Evolutionary conservation across 2,329 filamentous ascomycete genomes (phyloP), one percentile per base, ranked within the genome.

Genomic region (Fonsecaea multimorphosa): DNA sequence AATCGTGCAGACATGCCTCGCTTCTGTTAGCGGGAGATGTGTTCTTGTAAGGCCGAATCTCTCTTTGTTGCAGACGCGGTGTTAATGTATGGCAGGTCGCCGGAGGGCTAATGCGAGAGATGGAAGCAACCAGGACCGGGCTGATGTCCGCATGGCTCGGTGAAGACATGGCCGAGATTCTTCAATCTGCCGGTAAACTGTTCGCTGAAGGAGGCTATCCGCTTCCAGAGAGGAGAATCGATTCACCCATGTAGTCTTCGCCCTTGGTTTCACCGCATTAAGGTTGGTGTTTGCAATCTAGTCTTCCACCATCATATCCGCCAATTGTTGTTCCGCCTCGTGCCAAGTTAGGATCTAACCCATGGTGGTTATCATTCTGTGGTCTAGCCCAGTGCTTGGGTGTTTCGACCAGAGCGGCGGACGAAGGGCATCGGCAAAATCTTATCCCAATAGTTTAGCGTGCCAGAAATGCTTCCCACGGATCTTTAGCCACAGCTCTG

Each of bases 1-100:
- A 4, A 79, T 83, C 58, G 72, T 79, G 3, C 14, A 46, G n/a
- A 65, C 63, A 14, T 60, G 36, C 3, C 12, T 65, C 3, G 32
- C 49, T 34, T 16, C 57, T 11, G n/a, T 9, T 9, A 61, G 29
- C 11, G 63, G 63, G 16, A 65, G 34, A 44, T 65, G 63, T 51
- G 27, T 55, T 46, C 19, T 65, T 7, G 63, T 65, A 61, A 54
- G 63, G 4, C 34, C 31, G 6, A 11, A 31, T 12, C 58, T 49
- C 19, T 24, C 34, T 12, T 38, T 38, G 34, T 19, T 14, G 32
- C 11, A 16, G 24, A 29, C 22, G 12, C 31, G 55, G n/a, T 22
- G 12, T 49, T 31, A 4, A 44, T n/a, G 19, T 22, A 19, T 29
- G 2, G 27, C 29, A 59, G 57, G 57, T 59, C 16, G 57, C 40